Percentiles rank a stretch among this genome's conserved stretches.
Evolutionary conservation across 2,329 filamentous ascomycete species (phyloP).

Genomic region (Setomelanomma holmii): DNA sequence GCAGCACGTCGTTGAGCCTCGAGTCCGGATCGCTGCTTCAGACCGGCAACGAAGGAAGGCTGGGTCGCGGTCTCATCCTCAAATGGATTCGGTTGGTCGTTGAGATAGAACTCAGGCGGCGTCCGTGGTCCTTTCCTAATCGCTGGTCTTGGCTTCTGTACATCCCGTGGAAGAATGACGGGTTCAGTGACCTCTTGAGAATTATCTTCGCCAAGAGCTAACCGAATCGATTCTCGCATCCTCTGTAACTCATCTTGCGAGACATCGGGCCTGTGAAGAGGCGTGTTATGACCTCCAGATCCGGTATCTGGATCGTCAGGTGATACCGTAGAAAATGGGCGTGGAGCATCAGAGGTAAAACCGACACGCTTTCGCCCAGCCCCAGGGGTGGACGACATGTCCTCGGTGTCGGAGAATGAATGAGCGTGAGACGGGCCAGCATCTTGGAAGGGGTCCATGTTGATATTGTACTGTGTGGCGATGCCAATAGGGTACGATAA

Average conservation of each 20-base stretch:
- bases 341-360: conserved; percentile 34
- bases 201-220: conserved; percentile 42
- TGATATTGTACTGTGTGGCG: conserved; percentile 24
- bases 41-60: conserved; percentile 18
- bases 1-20: conserved; percentile 45
- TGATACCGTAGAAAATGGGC: conserved; percentile 20
- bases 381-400: conserved; percentile 36
- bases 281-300: conserved; percentile 38
- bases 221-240: conserved; percentile 44
- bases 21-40: conserved; percentile 43
- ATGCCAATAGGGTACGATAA: background rate
- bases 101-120: conserved; percentile 42
- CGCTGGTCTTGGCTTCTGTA: conserved; percentile 47
- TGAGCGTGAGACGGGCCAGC: conserved; percentile 22
- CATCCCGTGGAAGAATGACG: conserved; percentile 21
- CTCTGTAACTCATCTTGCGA: conserved; percentile 43
- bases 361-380: conserved; percentile 45
- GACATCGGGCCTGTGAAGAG: conserved; percentile 39
- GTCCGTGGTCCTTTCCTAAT: conserved; percentile 44
- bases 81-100: conserved; percentile 45
- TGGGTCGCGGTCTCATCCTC: conserved; percentile 26
- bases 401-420: conserved; percentile 26
- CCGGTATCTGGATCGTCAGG: conserved; percentile 32
- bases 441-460: conserved; percentile 37
- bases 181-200: conserved; percentile 23